Base-by-base conservation (phyloP, 75 land plant genomes). In the Cryptomeria japonica region DNA sequence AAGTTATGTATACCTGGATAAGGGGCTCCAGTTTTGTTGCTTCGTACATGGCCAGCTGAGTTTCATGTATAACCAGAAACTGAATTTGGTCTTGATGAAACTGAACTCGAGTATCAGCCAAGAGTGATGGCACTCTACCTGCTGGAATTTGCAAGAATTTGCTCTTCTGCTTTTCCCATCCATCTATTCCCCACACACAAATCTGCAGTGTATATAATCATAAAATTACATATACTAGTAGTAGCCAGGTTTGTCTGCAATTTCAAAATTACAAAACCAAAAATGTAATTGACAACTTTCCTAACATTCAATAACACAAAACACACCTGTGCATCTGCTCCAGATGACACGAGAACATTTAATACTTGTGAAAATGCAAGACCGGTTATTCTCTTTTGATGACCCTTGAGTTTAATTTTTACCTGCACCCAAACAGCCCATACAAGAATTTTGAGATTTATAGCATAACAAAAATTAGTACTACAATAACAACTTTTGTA, bases 311-410 rank as follows among this genome's bases (percentile, higher is more conserved):
- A 19, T 28, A 46, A 51, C 37, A 16, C n/a, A 9, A 68, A 76
- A 28, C 58, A 75, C 53, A 96, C 97, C 96, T 94, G 97, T 83
- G 94, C 87, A 92, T 94, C 97, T 18, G 96, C 97, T 88, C 96
- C 97, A 15, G 96, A 96, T 31, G 97, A 96, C 47, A 96, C 92
- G 25, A 96, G 91, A 83, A 96, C 96, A 89, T 96, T 94, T 79
- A 94, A 80, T 19, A 85, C 86, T 78, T 92, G 87, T 15, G 97
- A 96, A 90, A 96, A 96, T 56, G 95, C 96, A 76, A 96, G 92
- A 31, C 97, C 96, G 72, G 97, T 95, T 34, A 96, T 91, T 87
- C 95, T 93, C 46, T 94, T 96, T 22, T 89, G 80, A 83, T 96
- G 97, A 18, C 97, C 97, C 80, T 91, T 94, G 18, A 96, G 94